phyloP scores from a whole-genome alignment of 257 asterid species.

The Solanum bulbocastanum region DNA sequence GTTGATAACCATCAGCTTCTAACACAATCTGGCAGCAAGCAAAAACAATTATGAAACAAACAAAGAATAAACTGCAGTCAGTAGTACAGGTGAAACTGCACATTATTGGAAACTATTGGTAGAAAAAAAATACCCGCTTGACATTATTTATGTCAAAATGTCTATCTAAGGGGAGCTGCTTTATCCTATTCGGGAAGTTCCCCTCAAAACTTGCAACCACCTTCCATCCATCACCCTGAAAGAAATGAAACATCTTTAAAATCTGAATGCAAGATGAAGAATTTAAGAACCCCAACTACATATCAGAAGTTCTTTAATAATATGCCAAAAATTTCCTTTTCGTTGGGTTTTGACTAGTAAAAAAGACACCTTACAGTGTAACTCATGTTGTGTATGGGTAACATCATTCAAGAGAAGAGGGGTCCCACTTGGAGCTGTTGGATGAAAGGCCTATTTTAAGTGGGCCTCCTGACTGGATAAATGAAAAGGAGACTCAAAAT shows the following conservation, averaged over 20 bases:
- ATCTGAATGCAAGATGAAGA: not conserved
- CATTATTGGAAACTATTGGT: not conserved
- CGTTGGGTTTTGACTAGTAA: not conserved
- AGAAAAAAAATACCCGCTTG: constrained; percentile 49
- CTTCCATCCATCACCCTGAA: constrained; percentile 97
- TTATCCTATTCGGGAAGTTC: constrained; percentile 87
- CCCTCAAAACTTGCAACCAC: constrained; percentile 98
- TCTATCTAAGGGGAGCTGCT: constrained; percentile 88
- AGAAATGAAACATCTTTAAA: not conserved
- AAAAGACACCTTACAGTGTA: not conserved
- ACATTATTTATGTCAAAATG: constrained; percentile 93
- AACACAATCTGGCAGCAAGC: constrained; percentile 64
- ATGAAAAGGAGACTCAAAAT: no score
- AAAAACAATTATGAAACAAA: constrained; percentile 13
- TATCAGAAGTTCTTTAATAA: not conserved
- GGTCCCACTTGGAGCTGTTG: no score
- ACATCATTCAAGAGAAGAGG: not conserved
- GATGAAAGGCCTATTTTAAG: no score
- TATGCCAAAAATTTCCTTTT: not conserved
- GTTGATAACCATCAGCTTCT: constrained; percentile 99
- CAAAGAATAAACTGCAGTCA: not conserved
- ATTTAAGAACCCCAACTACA: not conserved
- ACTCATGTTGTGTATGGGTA: not conserved
- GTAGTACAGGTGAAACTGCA: not conserved
- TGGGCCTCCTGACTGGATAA: no score